These are phyloP conservation scores for Thyridium curvatum DNA, from an alignment of 2,329 filamentous ascomycete genomes.

Conservation along the genomic window DNA sequence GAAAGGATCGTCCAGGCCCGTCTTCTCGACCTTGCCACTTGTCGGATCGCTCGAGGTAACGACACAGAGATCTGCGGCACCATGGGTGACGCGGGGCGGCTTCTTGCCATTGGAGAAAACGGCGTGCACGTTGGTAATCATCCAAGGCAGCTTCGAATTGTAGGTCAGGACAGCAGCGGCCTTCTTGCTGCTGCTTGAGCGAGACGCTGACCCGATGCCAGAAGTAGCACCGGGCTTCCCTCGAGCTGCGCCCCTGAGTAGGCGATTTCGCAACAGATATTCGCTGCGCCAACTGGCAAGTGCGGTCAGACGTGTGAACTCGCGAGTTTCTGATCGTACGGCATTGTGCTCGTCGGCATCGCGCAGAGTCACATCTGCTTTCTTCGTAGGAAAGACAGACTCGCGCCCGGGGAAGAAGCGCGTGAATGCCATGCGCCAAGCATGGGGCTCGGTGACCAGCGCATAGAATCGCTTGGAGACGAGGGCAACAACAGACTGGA, in stretches of 20 bases:
- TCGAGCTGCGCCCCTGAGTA: slow-evolving; percentile 73
- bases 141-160: slow-evolving; percentile 73
- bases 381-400: slow-evolving; percentile 32
- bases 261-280: slow-evolving; percentile 80
- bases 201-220: slow-evolving; percentile 44
- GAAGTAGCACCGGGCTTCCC: slow-evolving; percentile 67
- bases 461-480: slow-evolving; percentile 84
- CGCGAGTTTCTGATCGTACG: slow-evolving; percentile 66
- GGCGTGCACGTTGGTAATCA: slow-evolving; percentile 74
- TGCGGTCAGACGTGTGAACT: slow-evolving; percentile 75
- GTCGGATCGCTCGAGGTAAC: slow-evolving; percentile 79
- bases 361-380: slow-evolving; percentile 29
- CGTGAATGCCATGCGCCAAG: slow-evolving; percentile 88
- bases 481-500: slow-evolving; percentile 73
- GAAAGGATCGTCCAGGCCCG: slow-evolving; percentile 73
- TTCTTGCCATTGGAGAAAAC: slow-evolving; percentile 66
- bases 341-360: slow-evolving; percentile 42
- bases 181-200: slow-evolving; percentile 53
- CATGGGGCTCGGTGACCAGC: slow-evolving; percentile 84
- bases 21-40: slow-evolving; percentile 69
- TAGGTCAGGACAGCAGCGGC: slow-evolving; percentile 75
- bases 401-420: slow-evolving; percentile 81
- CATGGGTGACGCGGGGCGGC: slow-evolving; percentile 74
- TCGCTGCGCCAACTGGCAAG: slow-evolving; percentile 94
- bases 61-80: slow-evolving; percentile 69